These are phyloP conservation scores for Camellia granthamiana DNA, from an alignment of 148 eudicot species.

Conservation along the genomic window DNA sequence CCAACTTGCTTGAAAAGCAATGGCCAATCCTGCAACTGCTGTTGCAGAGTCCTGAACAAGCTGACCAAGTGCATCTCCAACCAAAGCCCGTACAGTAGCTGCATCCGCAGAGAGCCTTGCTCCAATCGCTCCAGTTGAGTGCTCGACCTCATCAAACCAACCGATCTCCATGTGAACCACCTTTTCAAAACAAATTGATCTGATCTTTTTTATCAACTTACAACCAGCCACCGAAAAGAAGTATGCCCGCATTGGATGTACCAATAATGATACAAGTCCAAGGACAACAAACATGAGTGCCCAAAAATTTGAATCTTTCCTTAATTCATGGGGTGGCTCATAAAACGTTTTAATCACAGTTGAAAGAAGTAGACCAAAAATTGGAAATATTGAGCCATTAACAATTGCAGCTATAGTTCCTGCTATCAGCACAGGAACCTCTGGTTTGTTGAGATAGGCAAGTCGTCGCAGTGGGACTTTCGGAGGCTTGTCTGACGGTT, in stretches of 20 bases:
- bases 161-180: slow-evolving; percentile 75
- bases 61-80: slow-evolving; percentile 75
- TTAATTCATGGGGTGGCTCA: slow-evolving; percentile 36
- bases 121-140: slow-evolving; percentile 82
- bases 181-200: slow-evolving; percentile 67
- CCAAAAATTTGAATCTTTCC: slow-evolving; percentile 44
- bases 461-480: slow-evolving; percentile 48
- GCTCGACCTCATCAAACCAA: slow-evolving; percentile 73
- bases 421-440: slow-evolving; percentile 38
- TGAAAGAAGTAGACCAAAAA: slow-evolving; percentile 35
- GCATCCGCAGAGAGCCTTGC: slow-evolving; percentile 80
- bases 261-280: slow-evolving; percentile 28
- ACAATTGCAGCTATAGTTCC: slow-evolving; percentile 43
- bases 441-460: slow-evolving; percentile 57
- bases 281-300: slow-evolving; percentile 35
- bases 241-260: slow-evolving; percentile 32
- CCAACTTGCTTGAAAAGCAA: slow-evolving; percentile 79
- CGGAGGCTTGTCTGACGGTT: slow-evolving; percentile 30
- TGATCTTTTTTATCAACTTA: slow-evolving; percentile 46
- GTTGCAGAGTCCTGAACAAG: slow-evolving; percentile 61
- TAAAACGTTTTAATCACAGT: slow-evolving; percentile 30
- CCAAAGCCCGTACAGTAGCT: slow-evolving; percentile 62
- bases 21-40: slow-evolving; percentile 52
- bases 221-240: slow-evolving; percentile 55
- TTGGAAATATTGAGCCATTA: slow-evolving; percentile 41